Base-by-base conservation (phyloP, 2,329 filamentous ascomycete species). In the Tolypocladium ophioglossoides region DNA sequence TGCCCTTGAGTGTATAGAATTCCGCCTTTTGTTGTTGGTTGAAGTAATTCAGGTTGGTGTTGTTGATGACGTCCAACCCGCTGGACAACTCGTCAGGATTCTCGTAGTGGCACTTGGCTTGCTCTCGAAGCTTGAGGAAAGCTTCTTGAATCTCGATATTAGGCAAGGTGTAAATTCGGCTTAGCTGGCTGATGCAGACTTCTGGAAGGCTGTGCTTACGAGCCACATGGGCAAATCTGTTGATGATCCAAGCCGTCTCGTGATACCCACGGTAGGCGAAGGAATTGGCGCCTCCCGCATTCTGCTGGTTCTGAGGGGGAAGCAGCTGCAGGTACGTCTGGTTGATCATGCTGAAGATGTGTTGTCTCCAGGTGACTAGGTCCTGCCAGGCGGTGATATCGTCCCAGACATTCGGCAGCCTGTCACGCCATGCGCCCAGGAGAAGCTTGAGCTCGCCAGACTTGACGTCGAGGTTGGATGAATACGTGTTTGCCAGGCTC, bases 121-220 rank as follows among this genome's bases (percentile, higher is more conserved):
- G 94, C 72, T 99, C 95, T n/a, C 95, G 80, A 52, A 99, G 74
- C 74, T 99, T 99, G 57, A 99, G 74, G 78, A 99, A 99, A 0
- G 94, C 94, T 69, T 99, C 94, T 67, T 99, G 95, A 49, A 99
- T 99, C 73, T 99, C 94, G 47, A 99, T 99, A 67, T 99, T 99
- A 1, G 94, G 94, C 7, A 99, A 79, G 0, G 94, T 99, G 70
- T 99, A 99, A 67, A 99, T 99, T 58, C 92, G 88, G 66, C 92
- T 95, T 22, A 99, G 81, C 67, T 99, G 94, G 60, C 83, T 92
- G 71, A 99, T 96, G 74, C 95, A 99, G 34, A 99, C 94, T 59
- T 99, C 94, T 0, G 91, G 89, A 62, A 99, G 83, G 62, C 89
- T 92, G 70, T 99, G 94, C 75, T 99, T 99, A 55, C 94, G 85